Evolutionary conservation across 2,329 filamentous ascomycete genomes (phyloP).

Genomic region (Fusarium albosuccineum): DNA sequence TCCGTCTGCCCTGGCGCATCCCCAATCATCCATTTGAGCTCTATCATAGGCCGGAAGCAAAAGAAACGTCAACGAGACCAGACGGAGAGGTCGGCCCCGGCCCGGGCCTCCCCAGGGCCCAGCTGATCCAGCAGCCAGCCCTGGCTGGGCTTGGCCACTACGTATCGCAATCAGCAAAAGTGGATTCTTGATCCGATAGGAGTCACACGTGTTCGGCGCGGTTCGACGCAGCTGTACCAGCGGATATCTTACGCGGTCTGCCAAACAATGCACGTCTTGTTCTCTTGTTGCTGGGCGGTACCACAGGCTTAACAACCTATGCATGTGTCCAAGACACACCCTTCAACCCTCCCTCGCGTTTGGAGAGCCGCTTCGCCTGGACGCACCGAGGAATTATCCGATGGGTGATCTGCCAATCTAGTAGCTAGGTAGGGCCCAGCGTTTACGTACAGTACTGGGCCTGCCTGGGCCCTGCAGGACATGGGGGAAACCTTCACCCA

Average conservation of each 20-base stretch:
- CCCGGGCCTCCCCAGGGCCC: constrained; percentile 30
- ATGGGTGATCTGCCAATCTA: constrained; percentile 27
- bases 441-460: constrained; percentile 22
- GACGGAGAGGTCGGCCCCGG: constrained; percentile 13
- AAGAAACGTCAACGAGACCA: constrained; percentile 7
- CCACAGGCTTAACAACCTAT: no score
- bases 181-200: constrained; percentile 12
- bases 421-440: constrained; percentile 6
- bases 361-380: background rate
- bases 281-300: no score
- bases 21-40: background rate
- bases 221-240: constrained; percentile 1
- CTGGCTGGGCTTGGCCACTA: constrained; percentile 4
- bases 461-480: constrained; percentile 40
- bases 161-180: constrained; percentile 15
- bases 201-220: constrained; percentile 19
- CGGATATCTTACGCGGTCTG: background rate
- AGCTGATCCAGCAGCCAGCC: constrained; percentile 17
- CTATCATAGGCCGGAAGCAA: background rate
- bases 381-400: constrained; percentile 12
- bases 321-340: no score
- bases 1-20: background rate
- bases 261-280: background rate
- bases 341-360: background rate
- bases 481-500: constrained; percentile 31